phyloP scores from a whole-genome alignment of 192 early-diverging fungal genomes.

The Entomortierella chlamydospora region DNA sequence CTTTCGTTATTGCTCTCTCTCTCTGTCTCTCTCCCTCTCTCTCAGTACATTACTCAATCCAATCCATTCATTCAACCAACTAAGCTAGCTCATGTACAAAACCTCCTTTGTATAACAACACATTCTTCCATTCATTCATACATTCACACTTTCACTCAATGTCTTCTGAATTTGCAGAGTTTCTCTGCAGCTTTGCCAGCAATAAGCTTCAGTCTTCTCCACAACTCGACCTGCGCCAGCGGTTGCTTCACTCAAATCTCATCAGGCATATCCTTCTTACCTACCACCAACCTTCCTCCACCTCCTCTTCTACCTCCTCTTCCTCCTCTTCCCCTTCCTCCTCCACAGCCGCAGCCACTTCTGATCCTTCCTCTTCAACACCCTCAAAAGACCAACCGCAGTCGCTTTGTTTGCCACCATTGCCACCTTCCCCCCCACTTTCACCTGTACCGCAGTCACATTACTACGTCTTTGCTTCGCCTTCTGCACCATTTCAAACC shows the following conservation, averaged over 20 bases:
- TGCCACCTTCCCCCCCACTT: slow-evolving; percentile 9
- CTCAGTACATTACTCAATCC: neutral
- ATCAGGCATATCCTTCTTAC: slow-evolving; percentile 46
- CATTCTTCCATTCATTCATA: no score
- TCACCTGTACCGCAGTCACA: slow-evolving; percentile 8
- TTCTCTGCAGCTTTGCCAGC: slow-evolving; percentile 42
- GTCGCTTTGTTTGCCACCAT: neutral
- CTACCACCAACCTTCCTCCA: neutral
- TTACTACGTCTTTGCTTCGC: neutral
- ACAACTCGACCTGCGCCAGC: slow-evolving; percentile 42
- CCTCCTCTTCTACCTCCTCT: neutral
- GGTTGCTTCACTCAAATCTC: slow-evolving; percentile 44
- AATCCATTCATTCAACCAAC: neutral
- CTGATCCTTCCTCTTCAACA: neutral
- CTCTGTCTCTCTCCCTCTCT: neutral
- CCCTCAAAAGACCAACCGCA: slow-evolving; percentile 11
- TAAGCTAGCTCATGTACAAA: no score
- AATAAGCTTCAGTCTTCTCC: slow-evolving; percentile 41
- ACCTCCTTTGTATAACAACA: no score
- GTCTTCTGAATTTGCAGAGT: slow-evolving; percentile 44
- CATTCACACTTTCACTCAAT: slow-evolving; percentile 8
- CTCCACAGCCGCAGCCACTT: neutral
- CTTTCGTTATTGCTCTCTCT: neutral
- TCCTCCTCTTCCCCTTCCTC: neutral
- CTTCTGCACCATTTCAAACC: neutral